phyloP scores from a whole-genome alignment of 768 basidiomycete genomes.

The Heimioporus sp. region DNA sequence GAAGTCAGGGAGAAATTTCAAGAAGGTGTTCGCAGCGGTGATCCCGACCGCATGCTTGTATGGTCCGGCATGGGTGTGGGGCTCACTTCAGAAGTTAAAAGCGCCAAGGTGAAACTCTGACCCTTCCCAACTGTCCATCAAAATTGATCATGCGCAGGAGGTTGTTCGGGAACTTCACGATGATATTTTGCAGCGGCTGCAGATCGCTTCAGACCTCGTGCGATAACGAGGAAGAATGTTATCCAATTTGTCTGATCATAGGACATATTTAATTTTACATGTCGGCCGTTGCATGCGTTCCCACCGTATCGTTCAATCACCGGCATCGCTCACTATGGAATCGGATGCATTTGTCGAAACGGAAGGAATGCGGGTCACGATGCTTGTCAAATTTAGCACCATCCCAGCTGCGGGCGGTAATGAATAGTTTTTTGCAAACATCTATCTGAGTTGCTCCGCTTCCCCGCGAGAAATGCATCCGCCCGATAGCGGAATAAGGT shows the following conservation, averaged over 20 bases:
- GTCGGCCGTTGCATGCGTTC: conserved; percentile 7
- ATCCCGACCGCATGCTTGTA: conserved; percentile 51
- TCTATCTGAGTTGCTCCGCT: neutral
- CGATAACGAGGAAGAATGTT: conserved; percentile 16
- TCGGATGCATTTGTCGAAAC: conserved; percentile 1
- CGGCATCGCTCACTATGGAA: conserved; percentile 1
- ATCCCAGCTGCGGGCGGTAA: conserved; percentile 13
- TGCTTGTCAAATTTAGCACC: conserved; percentile 6
- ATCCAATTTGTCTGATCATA: conserved; percentile 22
- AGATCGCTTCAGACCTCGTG: conserved; percentile 22
- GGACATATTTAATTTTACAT: conserved; percentile 5
- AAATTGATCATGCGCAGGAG: conserved; percentile 38
- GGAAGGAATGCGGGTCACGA: conserved; percentile 9
- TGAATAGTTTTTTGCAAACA: conserved; percentile 4
- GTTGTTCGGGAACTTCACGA: conserved; percentile 51
- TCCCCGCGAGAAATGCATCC: neutral
- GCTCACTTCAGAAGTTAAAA: conserved; percentile 46
- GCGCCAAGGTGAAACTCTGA: conserved; percentile 35
- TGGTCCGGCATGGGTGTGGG: conserved; percentile 73
- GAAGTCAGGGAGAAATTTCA: conserved; percentile 42
- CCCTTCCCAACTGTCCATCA: neutral
- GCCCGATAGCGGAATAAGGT: conserved; percentile 1
- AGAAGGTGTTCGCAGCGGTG: conserved; percentile 43
- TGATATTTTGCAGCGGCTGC: conserved; percentile 41
- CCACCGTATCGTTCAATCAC: conserved; percentile 18